A percentile compares a stretch with the other conserved stretches of the same genome.
Evolutionary conservation across 1,284 basidiomycete genomes (phyloP).

Genomic region (Leccinum cinnamomeum): DNA sequence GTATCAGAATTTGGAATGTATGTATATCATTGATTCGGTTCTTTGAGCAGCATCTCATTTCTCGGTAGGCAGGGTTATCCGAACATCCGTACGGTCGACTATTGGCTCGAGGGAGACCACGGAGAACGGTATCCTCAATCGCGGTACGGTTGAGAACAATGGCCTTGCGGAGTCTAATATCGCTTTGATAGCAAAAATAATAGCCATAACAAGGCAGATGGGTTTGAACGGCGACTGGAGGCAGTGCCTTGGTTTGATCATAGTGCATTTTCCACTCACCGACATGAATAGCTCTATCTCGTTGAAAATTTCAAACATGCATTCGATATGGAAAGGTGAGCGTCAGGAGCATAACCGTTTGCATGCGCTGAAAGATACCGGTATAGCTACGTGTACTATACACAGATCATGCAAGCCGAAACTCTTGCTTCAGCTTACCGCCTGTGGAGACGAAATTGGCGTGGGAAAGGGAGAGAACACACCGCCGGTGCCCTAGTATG

Average conservation of each 20-base stretch:
- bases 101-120: conserved; percentile 74
- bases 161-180: conserved; percentile 2
- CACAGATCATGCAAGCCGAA: conserved; percentile 84
- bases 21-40: conserved; percentile 27
- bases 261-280: conserved; percentile 7
- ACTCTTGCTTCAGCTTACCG: conserved; percentile 73
- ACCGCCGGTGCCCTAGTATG: conserved; percentile 79
- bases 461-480: conserved; percentile 66
- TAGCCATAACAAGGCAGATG: conserved; percentile 89
- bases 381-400: conserved; percentile 72
- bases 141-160: conserved; percentile 48
- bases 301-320: conserved; percentile 89
- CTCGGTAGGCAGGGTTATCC: conserved; percentile 74
- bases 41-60: conserved; percentile 4
- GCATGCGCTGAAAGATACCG: conserved; percentile 6
- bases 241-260: neutral
- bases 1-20: conserved; percentile 90
- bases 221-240: conserved; percentile 77
- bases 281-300: conserved; percentile 63
- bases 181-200: conserved; percentile 53
- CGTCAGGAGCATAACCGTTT: neutral
- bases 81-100: conserved; percentile 79
- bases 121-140: conserved; percentile 84
- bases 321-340: conserved; percentile 62
- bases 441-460: conserved; percentile 77